Evolutionary conservation across 192 early-diverging fungal genomes (phyloP).

Genomic region (Funneliformis geosporum): DNA sequence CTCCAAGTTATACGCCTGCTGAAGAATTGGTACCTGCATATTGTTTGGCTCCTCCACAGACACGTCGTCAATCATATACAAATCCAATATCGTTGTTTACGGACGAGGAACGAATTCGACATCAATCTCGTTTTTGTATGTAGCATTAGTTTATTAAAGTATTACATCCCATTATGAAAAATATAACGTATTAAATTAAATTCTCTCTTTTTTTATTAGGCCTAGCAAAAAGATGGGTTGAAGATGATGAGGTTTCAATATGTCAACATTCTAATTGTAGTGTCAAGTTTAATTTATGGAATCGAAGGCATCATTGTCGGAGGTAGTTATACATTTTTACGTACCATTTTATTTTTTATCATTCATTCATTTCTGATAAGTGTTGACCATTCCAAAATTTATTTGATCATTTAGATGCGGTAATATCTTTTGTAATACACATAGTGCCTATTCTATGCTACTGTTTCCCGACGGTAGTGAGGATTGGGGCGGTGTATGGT

Average conservation of each 20-base stretch:
- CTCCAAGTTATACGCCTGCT: not conserved
- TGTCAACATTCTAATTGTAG: constrained; percentile 27
- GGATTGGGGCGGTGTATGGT: constrained; percentile 32
- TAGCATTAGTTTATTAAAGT: not conserved
- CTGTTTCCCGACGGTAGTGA: constrained; percentile 27
- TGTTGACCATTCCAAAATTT: not conserved
- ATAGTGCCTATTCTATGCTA: constrained; percentile 29
- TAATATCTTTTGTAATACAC: constrained; percentile 28
- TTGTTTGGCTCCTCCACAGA: constrained; percentile 29
- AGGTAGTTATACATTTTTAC: constrained; percentile 13
- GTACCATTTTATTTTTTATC: not conserved
- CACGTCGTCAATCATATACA: constrained; percentile 15
- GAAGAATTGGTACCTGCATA: constrained; percentile 10
- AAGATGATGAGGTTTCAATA: constrained; percentile 28
- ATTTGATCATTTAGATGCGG: constrained; percentile 27
- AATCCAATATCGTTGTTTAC: constrained; percentile 32
- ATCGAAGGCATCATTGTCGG: constrained; percentile 30
- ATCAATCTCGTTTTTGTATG: constrained; percentile 29
- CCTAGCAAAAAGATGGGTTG: constrained; percentile 28
- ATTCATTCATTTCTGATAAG: not conserved
- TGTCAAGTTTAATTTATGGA: constrained; percentile 28
- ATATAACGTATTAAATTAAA: not conserved
- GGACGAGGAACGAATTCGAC: constrained; percentile 29
- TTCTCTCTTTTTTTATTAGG: not conserved
- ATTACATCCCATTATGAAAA: no score